Conservation (phyloP, 2,329 filamentous ascomycete species). For the Sarocladiaceae sp. region DNA sequence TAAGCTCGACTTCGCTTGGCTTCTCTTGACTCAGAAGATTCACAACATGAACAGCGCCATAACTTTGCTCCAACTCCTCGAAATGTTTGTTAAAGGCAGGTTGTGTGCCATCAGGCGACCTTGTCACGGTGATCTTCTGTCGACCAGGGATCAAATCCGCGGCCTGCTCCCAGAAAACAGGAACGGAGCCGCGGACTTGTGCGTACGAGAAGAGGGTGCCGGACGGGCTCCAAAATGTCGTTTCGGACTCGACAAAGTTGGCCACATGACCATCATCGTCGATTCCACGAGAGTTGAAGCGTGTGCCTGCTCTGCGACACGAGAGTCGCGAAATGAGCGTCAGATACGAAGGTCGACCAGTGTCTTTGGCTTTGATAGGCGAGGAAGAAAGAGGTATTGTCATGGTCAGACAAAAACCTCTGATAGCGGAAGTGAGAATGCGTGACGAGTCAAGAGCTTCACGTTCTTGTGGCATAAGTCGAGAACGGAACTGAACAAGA, state of each 20-base stretch:
- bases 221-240: conserved; percentile 79
- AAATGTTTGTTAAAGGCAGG: conserved; percentile 96
- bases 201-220: conserved; percentile 86
- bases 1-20: conserved; percentile 79
- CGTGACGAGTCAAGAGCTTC: conserved; percentile 78
- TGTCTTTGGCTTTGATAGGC: conserved; percentile 60
- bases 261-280: conserved; percentile 97
- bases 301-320: conserved; percentile 83
- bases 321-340: conserved; percentile 91
- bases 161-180: conserved; percentile 95
- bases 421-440: conserved; percentile 88
- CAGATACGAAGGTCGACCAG: conserved; percentile 75
- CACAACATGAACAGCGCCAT: conserved; percentile 87
- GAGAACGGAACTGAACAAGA: conserved; percentile 81
- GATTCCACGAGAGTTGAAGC: conserved; percentile 96
- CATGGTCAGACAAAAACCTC: conserved; percentile 86
- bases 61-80: conserved; percentile 75
- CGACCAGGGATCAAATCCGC: conserved; percentile 84
- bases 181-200: conserved; percentile 88
- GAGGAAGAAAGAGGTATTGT: conserved; percentile 74
- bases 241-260: conserved; percentile 98
- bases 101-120: conserved; percentile 85
- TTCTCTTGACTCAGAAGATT: conserved; percentile 93
- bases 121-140: conserved; percentile 88
- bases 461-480: conserved; percentile 71